phyloP scores from a whole-genome alignment of 176 grass and related monocot genomes.

The Otatea glauca region DNA sequence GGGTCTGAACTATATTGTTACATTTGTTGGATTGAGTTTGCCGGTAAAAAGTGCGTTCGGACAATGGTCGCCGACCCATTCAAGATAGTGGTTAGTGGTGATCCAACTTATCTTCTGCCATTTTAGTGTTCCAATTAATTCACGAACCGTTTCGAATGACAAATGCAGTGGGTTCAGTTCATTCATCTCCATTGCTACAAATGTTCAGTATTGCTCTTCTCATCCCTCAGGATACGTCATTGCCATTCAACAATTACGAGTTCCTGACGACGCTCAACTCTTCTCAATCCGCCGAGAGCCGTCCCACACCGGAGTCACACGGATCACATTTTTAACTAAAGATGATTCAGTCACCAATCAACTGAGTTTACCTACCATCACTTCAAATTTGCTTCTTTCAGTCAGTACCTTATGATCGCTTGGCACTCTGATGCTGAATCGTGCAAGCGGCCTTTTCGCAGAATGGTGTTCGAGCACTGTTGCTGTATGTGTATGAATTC shows the following conservation, averaged over 20 bases:
- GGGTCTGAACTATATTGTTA: constrained; percentile 44
- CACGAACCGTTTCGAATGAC: not conserved
- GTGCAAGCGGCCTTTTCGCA: not conserved
- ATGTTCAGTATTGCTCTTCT: not conserved
- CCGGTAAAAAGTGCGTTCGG: constrained; percentile 45
- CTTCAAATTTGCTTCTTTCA: not conserved
- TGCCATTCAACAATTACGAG: constrained; percentile 67
- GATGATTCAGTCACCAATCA: constrained; percentile 53
- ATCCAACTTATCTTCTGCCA: not conserved
- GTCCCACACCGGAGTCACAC: constrained; percentile 48
- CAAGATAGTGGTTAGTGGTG: constrained; percentile 26
- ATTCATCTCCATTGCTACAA: not conserved
- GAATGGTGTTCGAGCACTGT: constrained; percentile 52
- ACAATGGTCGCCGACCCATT: constrained; percentile 39
- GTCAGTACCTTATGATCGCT: not conserved
- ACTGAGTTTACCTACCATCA: constrained; percentile 26
- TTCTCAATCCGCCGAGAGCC: constrained; percentile 54
- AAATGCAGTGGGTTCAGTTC: not conserved
- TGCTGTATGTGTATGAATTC: constrained; percentile 56
- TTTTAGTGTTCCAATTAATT: not conserved
- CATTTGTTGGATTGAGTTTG: constrained; percentile 37
- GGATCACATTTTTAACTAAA: constrained; percentile 57
- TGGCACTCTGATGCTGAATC: not conserved
- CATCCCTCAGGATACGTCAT: constrained; percentile 42
- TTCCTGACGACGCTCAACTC: constrained; percentile 63